Percentiles rank a stretch among this genome's conserved stretches.
Conservation (phyloP, 2,329 filamentous ascomycete species). For the Aspergillus tubingensis region DNA sequence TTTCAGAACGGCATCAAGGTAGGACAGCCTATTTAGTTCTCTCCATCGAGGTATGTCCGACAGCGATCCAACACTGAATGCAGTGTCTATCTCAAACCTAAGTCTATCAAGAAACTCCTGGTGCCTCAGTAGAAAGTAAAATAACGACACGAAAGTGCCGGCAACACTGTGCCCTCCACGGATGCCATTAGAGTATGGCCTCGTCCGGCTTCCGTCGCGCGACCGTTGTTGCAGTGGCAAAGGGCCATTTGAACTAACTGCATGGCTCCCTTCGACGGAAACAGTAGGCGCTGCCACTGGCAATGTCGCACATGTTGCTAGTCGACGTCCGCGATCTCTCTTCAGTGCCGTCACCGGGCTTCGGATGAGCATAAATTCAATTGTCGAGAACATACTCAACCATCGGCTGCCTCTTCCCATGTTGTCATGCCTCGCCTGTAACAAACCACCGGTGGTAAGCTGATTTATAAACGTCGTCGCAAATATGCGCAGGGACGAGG, state of each 20-base stretch:
- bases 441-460: neutral
- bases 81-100: slow-evolving; percentile 13
- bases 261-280: neutral
- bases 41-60: slow-evolving; percentile 5
- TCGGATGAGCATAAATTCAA: slow-evolving; percentile 9
- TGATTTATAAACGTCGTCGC: slow-evolving; percentile 8
- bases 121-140: slow-evolving; percentile 10
- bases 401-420: neutral
- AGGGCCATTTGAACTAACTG: neutral
- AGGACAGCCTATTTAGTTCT: slow-evolving; percentile 11
- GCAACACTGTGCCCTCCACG: neutral
- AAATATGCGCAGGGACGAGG: slow-evolving; percentile 8
- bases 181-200: neutral
- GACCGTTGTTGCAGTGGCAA: too few species aligned
- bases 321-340: neutral
- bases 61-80: neutral
- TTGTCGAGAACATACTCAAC: neutral
- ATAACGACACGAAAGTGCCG: slow-evolving; percentile 10
- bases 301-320: neutral
- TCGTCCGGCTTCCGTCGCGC: too few species aligned
- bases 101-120: slow-evolving; percentile 10
- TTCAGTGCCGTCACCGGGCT: slow-evolving; percentile 9
- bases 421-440: neutral
- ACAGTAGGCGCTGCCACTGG: neutral
- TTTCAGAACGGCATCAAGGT: slow-evolving; percentile 22